Evolutionary conservation across 1,139 yeast genomes (phyloP), one percentile per base, ranked within the genome.

Genomic region (Debaryomyces sp.): DNA sequence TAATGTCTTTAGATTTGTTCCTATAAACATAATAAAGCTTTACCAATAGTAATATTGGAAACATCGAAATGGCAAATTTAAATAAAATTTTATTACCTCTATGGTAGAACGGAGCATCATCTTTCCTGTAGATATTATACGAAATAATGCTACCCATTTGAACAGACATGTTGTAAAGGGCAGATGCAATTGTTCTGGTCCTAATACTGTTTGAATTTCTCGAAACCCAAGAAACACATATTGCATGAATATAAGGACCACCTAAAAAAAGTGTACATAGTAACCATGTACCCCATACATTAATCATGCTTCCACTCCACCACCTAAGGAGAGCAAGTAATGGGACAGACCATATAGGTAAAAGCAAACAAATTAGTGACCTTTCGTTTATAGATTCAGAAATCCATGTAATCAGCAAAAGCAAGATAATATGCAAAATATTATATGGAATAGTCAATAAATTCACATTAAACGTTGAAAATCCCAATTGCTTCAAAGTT

Each of bases 161-260:
- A 1, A 78, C 80, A 54, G 72, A 73, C 68, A 83, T 81, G 57
- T 84, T 84, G 61, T 80, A 81, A 23, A 83, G 49, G 0, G 89
- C 82, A 2, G 86, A 75, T 17, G 83, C 73, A 6, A 84, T 81
- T 0, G 87, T 77, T 53, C 89, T 68, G 8, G 79, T 69, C 27
- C 82, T 65, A 24, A 84, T 85, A 6, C 84, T 71, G 55, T 80
- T 78, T 10, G 87, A 72, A 55, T 83, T 83, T 32, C 77, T 62
- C 0, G 86, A 80, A 46, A 80, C 75, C 83, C 86, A 80, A 21
- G 82, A 68, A 40, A 81, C 82, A 47, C 76, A 66, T 45, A 81
- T 66, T 6, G 47, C 47, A 40, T 39, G 47, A 10, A 44, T 70
- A 49, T 81, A 82, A 0, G 81, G 81, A 42, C 72, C 73, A 2